Conservation (phyloP, 2,329 filamentous ascomycete species). For the Lojkania enalia region DNA sequence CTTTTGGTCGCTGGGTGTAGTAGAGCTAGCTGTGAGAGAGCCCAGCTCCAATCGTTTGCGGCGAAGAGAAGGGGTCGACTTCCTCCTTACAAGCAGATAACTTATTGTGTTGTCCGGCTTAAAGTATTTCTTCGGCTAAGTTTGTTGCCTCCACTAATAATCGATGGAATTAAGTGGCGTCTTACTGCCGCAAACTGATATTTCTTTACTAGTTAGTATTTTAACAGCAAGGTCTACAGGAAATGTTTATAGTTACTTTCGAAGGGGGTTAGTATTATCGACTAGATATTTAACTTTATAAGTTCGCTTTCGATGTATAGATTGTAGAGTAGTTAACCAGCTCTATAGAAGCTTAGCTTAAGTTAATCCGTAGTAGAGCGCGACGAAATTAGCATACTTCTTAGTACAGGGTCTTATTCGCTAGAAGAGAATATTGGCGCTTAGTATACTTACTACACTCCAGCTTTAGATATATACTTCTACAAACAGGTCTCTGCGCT, state of each 20-base stretch:
- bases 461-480: slow-evolving; percentile 5
- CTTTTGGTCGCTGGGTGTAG: too few species aligned
- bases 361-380: slow-evolving; percentile 1
- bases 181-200: not conserved
- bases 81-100: slow-evolving; percentile 19
- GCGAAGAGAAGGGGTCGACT: slow-evolving; percentile 17
- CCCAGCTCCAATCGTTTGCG: slow-evolving; percentile 12
- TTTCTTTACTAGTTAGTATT: not conserved
- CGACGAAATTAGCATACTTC: slow-evolving; percentile 2
- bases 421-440: not conserved
- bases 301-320: slow-evolving; percentile 5
- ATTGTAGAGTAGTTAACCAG: slow-evolving; percentile 3
- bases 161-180: too few species aligned
- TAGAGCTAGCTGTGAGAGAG: too few species aligned
- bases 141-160: slow-evolving; percentile 15
- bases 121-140: slow-evolving; percentile 19
- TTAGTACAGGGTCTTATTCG: slow-evolving; percentile 6
- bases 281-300: slow-evolving; percentile 3
- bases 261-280: not conserved
- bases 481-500: slow-evolving; percentile 6
- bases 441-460: slow-evolving; percentile 2
- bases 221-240: not conserved
- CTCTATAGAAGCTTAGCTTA: slow-evolving; percentile 4
- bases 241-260: slow-evolving; percentile 5
- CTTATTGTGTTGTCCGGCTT: slow-evolving; percentile 14